Base-by-base conservation (phyloP, 2,329 filamentous ascomycete species). In the Trichoderma simmonsii region DNA sequence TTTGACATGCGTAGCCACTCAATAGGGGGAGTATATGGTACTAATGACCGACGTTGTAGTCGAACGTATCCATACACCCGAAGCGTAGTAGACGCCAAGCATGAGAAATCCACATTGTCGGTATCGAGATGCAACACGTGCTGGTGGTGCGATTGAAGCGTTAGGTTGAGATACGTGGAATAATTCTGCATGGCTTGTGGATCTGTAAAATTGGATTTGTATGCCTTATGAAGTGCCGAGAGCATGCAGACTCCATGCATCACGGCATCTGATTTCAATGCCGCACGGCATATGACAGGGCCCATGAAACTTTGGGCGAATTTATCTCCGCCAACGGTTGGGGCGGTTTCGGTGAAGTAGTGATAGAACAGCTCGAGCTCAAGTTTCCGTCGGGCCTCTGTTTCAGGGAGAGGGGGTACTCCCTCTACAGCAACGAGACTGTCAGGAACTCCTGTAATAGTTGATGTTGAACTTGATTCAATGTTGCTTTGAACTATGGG, bases 301-400 rank as follows among this genome's bases (percentile, higher is more conserved):
- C 74, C 74, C 43, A 73, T 71, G 15, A 75, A 72, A 2, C 54
- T 18, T 24, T 62, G 65, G 4, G 76, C 73, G 9, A 67, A 26
- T 3, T 59, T 54, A 34, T 77, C 75, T 11, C 73, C 24, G 4
- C 71, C 32, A 18, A 75, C 64, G 18, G 74, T 73, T 11, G 73
- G 72, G 11, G 71, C 75, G 1, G 75, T 73, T 6, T 73, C 73
- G 2, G 69, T 73, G 26, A 73, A 48, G 62, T 75, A 77, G 18
- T 75, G 74, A 51, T 75, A 72, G n/a, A 76, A 66, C 6, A 77
- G 72, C 15, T 73, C 72, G 5, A 76, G 72, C 18, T 77, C 75
- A 6, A 75, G 68, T 26, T 66, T 74, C 14, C 76, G 73, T 3
- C 76, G 74, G 18, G 65, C 59, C 34, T 74, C 71, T 21, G 75